Evolutionary conservation across 2,329 filamentous ascomycete genomes (phyloP).

Genomic region (Fusarium torulosum): DNA sequence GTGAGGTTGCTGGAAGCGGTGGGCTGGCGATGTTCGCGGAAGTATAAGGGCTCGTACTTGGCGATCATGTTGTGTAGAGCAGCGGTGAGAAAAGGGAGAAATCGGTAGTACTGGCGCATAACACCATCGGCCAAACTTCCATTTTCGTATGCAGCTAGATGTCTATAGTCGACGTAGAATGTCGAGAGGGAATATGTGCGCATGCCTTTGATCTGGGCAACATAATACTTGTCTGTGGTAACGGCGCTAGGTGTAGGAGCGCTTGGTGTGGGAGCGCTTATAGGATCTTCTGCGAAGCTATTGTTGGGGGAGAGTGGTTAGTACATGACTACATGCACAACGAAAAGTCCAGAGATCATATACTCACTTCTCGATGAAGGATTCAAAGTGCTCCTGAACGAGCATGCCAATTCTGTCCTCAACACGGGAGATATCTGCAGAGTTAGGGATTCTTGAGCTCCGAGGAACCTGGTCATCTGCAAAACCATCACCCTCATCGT

Average conservation of each 20-base stretch:
- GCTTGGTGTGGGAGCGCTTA: constrained; percentile 62
- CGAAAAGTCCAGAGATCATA: background rate
- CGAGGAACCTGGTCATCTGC: constrained; percentile 73
- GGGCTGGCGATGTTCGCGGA: constrained; percentile 89
- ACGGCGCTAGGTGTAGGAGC: constrained; percentile 76
- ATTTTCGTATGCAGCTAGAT: constrained; percentile 81
- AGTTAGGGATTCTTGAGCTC: constrained; percentile 61
- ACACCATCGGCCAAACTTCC: constrained; percentile 88
- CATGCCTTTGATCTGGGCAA: constrained; percentile 85
- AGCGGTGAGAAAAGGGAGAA: constrained; percentile 89
- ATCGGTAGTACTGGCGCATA: constrained; percentile 92
- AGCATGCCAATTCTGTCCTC: constrained; percentile 81
- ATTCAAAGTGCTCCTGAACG: constrained; percentile 81
- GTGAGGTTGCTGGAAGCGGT: constrained; percentile 79
- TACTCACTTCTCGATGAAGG: constrained; percentile 80
- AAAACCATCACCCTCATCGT: constrained; percentile 72
- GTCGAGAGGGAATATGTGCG: constrained; percentile 81
- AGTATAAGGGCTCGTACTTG: constrained; percentile 95
- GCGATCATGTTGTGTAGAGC: constrained; percentile 93
- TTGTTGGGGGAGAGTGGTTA: constrained; percentile 1
- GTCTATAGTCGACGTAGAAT: constrained; percentile 88
- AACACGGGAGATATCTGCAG: constrained; percentile 73
- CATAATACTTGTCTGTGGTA: constrained; percentile 85
- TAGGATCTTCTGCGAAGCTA: constrained; percentile 77
- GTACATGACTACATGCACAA: background rate